A percentile compares a stretch with the other conserved stretches of the same genome.
These are phyloP conservation scores for Cinchona pubescens DNA, from an alignment of 257 asterid species.

Conservation along the genomic window DNA sequence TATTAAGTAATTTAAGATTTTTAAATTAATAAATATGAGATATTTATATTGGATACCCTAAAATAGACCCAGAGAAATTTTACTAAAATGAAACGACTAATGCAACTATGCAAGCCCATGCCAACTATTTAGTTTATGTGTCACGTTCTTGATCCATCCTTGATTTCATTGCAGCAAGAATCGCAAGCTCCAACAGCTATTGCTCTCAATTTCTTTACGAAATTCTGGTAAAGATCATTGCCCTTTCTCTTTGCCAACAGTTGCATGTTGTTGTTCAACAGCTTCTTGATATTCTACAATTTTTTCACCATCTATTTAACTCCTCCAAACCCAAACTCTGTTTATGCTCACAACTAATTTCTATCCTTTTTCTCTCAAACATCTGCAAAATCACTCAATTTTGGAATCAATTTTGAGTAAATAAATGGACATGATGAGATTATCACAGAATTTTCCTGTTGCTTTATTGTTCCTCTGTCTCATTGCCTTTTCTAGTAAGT, in stretches of 20 bases:
- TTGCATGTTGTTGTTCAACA: constrained; percentile 19
- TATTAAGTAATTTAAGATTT: too few relatives aligned
- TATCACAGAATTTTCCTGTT: constrained; percentile 12
- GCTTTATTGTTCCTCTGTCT: constrained; percentile 32
- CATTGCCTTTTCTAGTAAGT: constrained; percentile 46
- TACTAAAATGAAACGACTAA: neutral
- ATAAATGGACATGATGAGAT: constrained; percentile 24
- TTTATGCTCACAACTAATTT: neutral
- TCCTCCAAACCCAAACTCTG: neutral
- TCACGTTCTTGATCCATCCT: neutral
- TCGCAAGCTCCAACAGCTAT: neutral
- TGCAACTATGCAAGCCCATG: neutral
- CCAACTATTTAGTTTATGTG: neutral
- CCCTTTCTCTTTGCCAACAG: neutral
- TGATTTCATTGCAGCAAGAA: neutral
- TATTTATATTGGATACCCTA: too few relatives aligned
- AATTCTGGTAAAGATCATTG: constrained; percentile 5
- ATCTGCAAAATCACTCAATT: neutral
- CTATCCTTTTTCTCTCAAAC: neutral
- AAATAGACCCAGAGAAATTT: too few relatives aligned
- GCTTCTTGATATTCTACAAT: neutral
- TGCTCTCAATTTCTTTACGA: neutral
- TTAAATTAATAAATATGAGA: too few relatives aligned
- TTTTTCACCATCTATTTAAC: neutral
- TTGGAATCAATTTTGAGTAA: neutral